phyloP scores from a whole-genome alignment of 2,329 filamentous ascomycete species.

The Ceratocystis papillata region DNA sequence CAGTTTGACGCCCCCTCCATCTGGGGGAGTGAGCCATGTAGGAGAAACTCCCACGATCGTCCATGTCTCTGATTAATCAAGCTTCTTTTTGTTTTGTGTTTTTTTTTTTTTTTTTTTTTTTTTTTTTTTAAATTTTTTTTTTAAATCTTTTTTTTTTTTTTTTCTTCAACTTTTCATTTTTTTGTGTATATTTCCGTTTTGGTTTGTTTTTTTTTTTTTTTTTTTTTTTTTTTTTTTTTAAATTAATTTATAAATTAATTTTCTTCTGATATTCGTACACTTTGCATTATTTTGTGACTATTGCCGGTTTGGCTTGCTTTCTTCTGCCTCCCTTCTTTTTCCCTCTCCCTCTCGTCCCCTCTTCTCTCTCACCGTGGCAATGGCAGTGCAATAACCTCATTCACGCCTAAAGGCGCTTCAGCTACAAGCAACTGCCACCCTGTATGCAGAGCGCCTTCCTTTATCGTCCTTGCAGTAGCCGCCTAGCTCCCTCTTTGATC shows the following conservation, averaged over 20 bases:
- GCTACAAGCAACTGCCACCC: conserved; percentile 9
- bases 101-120: neutral
- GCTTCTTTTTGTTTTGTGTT: neutral
- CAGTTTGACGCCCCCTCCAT: neutral
- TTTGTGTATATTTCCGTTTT: too few species aligned
- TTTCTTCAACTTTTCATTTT: too few species aligned
- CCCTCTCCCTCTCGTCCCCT: neutral
- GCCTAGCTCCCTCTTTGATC: conserved; percentile 1
- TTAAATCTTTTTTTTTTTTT: conserved; percentile 1
- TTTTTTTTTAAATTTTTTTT: too few species aligned
- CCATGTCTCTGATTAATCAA: too few species aligned
- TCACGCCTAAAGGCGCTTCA: conserved; percentile 13
- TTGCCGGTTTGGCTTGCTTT: neutral
- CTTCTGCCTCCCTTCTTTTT: neutral
- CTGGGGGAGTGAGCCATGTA: neutral
- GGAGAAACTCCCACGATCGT: too few species aligned
- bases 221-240: neutral
- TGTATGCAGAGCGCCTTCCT: conserved; percentile 10
- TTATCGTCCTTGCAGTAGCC: neutral
- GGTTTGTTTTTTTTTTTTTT: neutral
- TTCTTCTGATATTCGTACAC: neutral
- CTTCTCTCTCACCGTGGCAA: conserved; percentile 5
- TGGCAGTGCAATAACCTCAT: conserved; percentile 10
- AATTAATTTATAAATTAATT: too few species aligned
- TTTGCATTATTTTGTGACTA: neutral